phyloP scores from a whole-genome alignment of 768 basidiomycete species.

The Boletellus sp. region DNA sequence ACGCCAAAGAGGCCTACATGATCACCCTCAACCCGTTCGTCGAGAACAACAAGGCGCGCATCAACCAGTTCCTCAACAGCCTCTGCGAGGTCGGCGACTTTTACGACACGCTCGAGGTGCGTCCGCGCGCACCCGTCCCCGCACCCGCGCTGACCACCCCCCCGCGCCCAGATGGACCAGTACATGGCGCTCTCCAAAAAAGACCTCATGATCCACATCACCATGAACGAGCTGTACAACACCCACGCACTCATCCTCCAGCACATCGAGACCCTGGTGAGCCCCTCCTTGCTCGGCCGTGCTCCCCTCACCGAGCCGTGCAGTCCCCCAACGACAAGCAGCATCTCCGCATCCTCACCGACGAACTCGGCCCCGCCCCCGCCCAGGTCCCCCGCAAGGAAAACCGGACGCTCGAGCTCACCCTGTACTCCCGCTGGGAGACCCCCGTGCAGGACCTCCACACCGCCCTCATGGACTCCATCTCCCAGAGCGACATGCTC shows the following conservation, averaged over 20 bases:
- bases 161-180: constrained; percentile 85
- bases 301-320: constrained; percentile 1
- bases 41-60: constrained; percentile 96
- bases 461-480: constrained; percentile 93
- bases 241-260: constrained; percentile 94
- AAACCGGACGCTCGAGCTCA: constrained; percentile 89
- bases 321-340: constrained; percentile 98
- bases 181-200: constrained; percentile 99
- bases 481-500: constrained; percentile 96
- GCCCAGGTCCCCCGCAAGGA: constrained; percentile 97
- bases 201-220: constrained; percentile 97
- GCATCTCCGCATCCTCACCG: constrained; percentile 92
- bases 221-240: constrained; percentile 97
- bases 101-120: constrained; percentile 95
- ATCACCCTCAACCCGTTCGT: constrained; percentile 97
- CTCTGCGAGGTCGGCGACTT: constrained; percentile 99
- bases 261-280: constrained; percentile 89
- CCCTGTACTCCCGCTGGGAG: constrained; percentile 97
- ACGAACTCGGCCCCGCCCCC: constrained; percentile 93
- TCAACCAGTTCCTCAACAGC: constrained; percentile 95
- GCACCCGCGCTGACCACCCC: background rate
- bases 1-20: constrained; percentile 98
- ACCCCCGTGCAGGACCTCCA: constrained; percentile 98
- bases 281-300: constrained; percentile 25
- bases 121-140: constrained; percentile 13